Evolutionary conservation across 2,329 filamentous ascomycete species (phyloP).

Genomic region (Trichoderma brevicompactum): DNA sequence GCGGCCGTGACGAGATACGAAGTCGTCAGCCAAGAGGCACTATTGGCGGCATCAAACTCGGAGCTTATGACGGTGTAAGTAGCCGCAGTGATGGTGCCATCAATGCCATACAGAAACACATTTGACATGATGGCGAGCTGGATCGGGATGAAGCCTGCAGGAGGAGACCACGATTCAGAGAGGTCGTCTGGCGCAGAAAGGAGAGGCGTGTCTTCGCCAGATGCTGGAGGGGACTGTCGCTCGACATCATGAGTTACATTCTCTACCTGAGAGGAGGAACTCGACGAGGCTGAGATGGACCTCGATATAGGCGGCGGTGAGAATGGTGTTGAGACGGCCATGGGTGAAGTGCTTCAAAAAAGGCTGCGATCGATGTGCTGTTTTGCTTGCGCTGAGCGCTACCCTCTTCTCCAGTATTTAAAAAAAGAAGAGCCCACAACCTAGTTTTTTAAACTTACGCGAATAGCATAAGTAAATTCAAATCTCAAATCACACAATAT

Average conservation of each 20-base stretch:
- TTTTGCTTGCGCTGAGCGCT: not conserved
- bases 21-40: conserved; percentile 75
- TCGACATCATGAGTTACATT: not conserved
- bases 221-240: not conserved
- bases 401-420: not conserved
- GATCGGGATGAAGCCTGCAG: conserved; percentile 60
- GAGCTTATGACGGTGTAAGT: conserved; percentile 76
- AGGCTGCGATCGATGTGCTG: not conserved
- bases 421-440: not conserved
- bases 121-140: conserved; percentile 62
- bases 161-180: conserved; percentile 50
- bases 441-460: too few species aligned
- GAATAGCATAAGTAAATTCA: too few species aligned
- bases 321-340: too few species aligned
- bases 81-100: conserved; percentile 73
- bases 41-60: conserved; percentile 73
- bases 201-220: conserved; percentile 30
- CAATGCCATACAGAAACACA: conserved; percentile 69
- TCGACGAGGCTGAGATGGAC: not conserved
- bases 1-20: conserved; percentile 73
- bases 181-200: conserved; percentile 32
- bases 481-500: conserved; percentile 6
- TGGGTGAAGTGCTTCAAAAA: too few species aligned
- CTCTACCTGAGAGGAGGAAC: not conserved
- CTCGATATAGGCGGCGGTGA: too few species aligned